phyloP scores from a whole-genome alignment of 1,139 yeast genomes.

The Saccharomyces hybrid region DNA sequence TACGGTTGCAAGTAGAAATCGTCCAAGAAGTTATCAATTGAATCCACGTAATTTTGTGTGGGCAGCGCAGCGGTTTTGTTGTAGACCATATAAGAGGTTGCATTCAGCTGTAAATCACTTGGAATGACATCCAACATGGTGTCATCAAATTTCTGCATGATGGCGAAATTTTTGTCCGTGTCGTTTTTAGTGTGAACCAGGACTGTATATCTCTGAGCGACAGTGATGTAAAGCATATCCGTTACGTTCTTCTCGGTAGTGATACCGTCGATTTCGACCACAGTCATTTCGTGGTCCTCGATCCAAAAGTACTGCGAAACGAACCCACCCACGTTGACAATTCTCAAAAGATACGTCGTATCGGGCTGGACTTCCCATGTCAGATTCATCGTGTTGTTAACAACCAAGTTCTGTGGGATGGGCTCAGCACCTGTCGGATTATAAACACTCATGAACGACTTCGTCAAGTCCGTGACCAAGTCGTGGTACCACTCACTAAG shows the following conservation, averaged over 20 bases:
- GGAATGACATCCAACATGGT: constrained; percentile 75
- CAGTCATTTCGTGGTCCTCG: constrained; percentile 74
- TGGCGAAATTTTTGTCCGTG: constrained; percentile 57
- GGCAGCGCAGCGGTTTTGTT: constrained; percentile 41
- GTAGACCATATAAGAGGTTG: constrained; percentile 67
- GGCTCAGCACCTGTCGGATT: constrained; percentile 98
- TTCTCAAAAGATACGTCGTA: constrained; percentile 69
- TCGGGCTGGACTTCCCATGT: constrained; percentile 69
- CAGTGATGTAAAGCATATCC: constrained; percentile 53
- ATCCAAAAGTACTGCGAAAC: constrained; percentile 77
- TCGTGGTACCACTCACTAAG: constrained; percentile 84
- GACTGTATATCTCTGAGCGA: constrained; percentile 73
- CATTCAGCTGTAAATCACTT: constrained; percentile 50
- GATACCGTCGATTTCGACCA: constrained; percentile 80
- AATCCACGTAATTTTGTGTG: constrained; percentile 38
- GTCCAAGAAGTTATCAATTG: constrained; percentile 45
- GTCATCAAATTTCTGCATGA: constrained; percentile 68
- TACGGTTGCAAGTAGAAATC: constrained; percentile 60
- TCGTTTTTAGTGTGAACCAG: constrained; percentile 60
- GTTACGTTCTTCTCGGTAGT: constrained; percentile 60
- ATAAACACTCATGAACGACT: constrained; percentile 53
- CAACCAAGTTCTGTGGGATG: constrained; percentile 67
- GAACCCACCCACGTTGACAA: constrained; percentile 79
- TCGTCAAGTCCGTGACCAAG: constrained; percentile 43
- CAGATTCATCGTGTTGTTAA: constrained; percentile 69